phyloP scores from a whole-genome alignment of 176 grass and related monocot species.

The Eremochloa ophiuroides region DNA sequence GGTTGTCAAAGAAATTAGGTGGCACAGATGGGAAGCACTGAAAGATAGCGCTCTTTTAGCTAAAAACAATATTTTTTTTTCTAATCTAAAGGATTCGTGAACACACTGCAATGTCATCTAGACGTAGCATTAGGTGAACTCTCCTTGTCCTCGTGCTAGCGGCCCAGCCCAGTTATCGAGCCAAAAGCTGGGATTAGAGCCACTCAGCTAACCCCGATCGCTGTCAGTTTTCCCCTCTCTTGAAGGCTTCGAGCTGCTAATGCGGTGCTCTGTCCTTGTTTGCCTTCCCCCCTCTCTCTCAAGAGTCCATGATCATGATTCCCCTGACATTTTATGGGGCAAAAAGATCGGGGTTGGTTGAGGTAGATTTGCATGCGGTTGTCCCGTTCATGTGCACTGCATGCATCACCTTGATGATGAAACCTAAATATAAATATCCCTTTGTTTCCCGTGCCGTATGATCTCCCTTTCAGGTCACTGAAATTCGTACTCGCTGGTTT shows the following conservation, averaged over 20 bases:
- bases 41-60: constrained; percentile 20
- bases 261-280: constrained; percentile 28
- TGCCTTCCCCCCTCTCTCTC: neutral
- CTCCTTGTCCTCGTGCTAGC: constrained; percentile 24
- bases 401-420: neutral
- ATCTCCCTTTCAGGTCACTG: neutral
- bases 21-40: constrained; percentile 5
- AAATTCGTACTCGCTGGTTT: neutral
- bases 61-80: neutral
- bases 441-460: neutral
- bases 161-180: neutral
- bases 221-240: constrained; percentile 28
- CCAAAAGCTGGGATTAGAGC: constrained; percentile 38
- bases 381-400: neutral
- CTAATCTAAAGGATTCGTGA: neutral
- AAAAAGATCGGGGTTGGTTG: constrained; percentile 14
- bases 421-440: neutral
- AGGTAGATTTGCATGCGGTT: constrained; percentile 17
- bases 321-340: neutral
- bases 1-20: constrained; percentile 29
- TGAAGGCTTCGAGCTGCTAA: constrained; percentile 41
- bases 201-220: constrained; percentile 49
- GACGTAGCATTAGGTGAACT: constrained; percentile 28
- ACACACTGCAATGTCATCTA: constrained; percentile 9
- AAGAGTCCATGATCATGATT: neutral